Evolutionary conservation across 768 basidiomycete genomes (phyloP), one percentile per base, ranked within the genome.

Genomic region (Xerocomus spinulosus): DNA sequence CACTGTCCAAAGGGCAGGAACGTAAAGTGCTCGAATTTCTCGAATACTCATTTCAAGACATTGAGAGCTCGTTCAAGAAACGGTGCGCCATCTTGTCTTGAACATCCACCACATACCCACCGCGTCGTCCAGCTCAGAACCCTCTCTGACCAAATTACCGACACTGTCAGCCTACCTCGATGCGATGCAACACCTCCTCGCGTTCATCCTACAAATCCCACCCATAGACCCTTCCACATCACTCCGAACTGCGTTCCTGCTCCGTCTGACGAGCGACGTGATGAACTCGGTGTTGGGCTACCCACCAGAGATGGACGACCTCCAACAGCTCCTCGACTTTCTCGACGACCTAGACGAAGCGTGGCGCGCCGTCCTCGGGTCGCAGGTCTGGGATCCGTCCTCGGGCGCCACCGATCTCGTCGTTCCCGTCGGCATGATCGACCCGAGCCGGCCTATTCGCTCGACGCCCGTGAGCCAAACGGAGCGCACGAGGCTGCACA

Each of bases 291-390:
- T 87, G 9, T 68, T 77, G 5, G 84, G 85, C 5, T 91, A 91
- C 59, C 64, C 68, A 3, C 73, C 79, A 1, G 64, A 72, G 14
- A 51, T 66, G 18, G 63, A 69, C 7, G 66, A 70, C 13, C 65
- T 91, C 2, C 73, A 68, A 26, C 69, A 75, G 30, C 71, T 87
- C 5, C 70, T 85, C 21, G 80, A 83, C 50, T 85, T 81, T 70
- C 68, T 90, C 21, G 79, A 81, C 58, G 82, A 87, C 57, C 74
- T 91, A 30, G 88, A 91, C 64, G 74, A 80, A 42, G 85, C 80
- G 0, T 91, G 88, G 88, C 54, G 80, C 13, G 74, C 78, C 15
- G 83, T 85, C 2, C 71, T 91, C 24, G 75, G 75, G 32, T 68
- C 70, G 5, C 82, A 86, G 56, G 71, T 76, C 2, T 91, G 88